Percentiles rank a stretch among this genome's conserved stretches.
phyloP scores from a whole-genome alignment of 495 filamentous ascomycete species.

The Lophiotrema nucula region DNA sequence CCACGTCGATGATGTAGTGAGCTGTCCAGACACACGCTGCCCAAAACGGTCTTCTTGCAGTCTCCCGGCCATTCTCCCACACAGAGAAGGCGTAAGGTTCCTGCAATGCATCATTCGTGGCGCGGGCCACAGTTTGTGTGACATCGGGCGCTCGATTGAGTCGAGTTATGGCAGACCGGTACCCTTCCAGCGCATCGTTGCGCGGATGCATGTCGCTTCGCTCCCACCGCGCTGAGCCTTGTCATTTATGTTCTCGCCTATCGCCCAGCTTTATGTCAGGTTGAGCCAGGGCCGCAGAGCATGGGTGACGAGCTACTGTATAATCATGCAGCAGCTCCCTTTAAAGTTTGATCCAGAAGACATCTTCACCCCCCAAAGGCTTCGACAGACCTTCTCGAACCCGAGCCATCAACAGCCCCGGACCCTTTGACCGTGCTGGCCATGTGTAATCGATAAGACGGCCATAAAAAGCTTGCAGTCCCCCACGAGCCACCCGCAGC shows the following conservation, averaged over 20 bases:
- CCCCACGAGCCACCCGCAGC: slow-evolving; percentile 13
- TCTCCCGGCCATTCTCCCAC: too few relatives aligned
- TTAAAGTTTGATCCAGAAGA: slow-evolving; percentile 1
- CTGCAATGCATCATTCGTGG: too few relatives aligned
- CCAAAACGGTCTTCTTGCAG: too few relatives aligned
- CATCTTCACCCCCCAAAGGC: background rate
- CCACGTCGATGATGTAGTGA: background rate
- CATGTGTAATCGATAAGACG: slow-evolving; percentile 31
- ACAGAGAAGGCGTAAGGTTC: too few relatives aligned
- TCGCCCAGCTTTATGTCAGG: slow-evolving; percentile 26
- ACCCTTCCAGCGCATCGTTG: slow-evolving; percentile 31
- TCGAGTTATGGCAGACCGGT: background rate
- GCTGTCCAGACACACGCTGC: too few relatives aligned
- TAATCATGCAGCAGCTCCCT: slow-evolving; percentile 28
- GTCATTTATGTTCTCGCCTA: slow-evolving; percentile 25
- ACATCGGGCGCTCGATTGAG: background rate
- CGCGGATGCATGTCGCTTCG: slow-evolving; percentile 27
- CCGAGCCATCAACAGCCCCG: too few relatives aligned
- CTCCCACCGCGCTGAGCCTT: slow-evolving; percentile 22
- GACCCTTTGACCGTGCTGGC: background rate
- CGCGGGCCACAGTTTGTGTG: slow-evolving; percentile 1
- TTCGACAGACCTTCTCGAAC: too few relatives aligned
- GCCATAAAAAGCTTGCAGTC: background rate
- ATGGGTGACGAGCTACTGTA: background rate
- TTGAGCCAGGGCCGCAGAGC: slow-evolving; percentile 2